A percentile compares a stretch with the other conserved stretches of the same genome.
Conservation (phyloP, 345 rosid species). For the Salix purpurea region DNA sequence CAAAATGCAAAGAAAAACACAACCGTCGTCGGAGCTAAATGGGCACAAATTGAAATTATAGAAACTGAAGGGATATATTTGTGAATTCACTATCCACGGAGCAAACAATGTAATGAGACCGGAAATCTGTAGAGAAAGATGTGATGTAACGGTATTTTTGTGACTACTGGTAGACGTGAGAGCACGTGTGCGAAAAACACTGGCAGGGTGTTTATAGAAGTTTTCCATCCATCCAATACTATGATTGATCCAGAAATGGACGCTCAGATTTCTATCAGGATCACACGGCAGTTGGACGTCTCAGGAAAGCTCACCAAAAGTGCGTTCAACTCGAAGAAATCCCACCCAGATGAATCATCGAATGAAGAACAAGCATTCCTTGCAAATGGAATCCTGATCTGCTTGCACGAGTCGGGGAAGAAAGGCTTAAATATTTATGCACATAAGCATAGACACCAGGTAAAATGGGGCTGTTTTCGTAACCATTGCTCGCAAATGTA, state of each 20-base stretch:
- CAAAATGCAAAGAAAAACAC: no score
- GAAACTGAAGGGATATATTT: background rate
- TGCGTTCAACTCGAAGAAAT: constrained; percentile 53
- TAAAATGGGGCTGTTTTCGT: background rate
- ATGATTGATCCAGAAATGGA: background rate
- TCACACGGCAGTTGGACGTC: constrained; percentile 1
- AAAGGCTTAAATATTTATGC: background rate
- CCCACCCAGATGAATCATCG: constrained; percentile 45
- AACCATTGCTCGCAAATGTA: background rate
- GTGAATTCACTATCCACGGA: background rate
- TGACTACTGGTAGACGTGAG: background rate
- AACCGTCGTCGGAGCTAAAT: background rate
- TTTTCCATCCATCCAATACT: background rate
- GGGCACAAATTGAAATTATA: background rate
- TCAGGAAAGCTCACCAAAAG: constrained; percentile 35
- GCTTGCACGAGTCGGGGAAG: background rate
- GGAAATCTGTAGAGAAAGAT: no score
- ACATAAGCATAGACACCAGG: background rate
- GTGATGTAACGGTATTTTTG: background rate
- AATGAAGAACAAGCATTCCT: constrained; percentile 45
- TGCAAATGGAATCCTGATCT: constrained; percentile 49
- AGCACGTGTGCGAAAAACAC: background rate
- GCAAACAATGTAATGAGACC: background rate
- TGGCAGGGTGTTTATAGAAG: background rate
- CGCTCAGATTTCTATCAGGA: background rate